Percentiles rank a stretch among this genome's conserved stretches.
These are phyloP conservation scores for Mytilinidion resinicola DNA, from an alignment of 495 filamentous ascomycete genomes.

Conservation along the genomic window DNA sequence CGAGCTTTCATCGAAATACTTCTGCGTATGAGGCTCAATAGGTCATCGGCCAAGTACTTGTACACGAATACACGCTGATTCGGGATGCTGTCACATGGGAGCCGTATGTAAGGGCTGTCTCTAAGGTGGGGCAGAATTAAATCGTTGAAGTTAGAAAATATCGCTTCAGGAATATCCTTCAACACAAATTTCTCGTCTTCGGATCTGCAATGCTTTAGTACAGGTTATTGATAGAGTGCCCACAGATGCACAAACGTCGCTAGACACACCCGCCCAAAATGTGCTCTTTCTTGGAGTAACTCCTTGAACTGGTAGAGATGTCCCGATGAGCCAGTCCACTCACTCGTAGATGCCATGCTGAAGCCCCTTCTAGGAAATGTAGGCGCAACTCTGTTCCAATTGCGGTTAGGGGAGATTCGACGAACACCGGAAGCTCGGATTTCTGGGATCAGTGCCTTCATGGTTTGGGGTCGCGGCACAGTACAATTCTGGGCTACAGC, in stretches of 20 bases:
- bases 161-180: slow-evolving; percentile 32
- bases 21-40: slow-evolving; percentile 10
- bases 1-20: slow-evolving; percentile 5
- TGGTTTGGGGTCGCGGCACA: too few species aligned
- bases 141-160: slow-evolving; percentile 25
- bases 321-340: slow-evolving; percentile 21
- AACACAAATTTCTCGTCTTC: slow-evolving; percentile 30
- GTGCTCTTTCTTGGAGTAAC: slow-evolving; percentile 28
- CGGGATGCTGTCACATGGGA: slow-evolving; percentile 14
- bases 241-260: slow-evolving; percentile 24
- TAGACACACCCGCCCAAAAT: slow-evolving; percentile 30
- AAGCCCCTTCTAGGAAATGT: too few species aligned
- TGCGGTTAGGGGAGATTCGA: too few species aligned
- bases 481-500: too few species aligned
- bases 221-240: neutral
- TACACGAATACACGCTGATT: slow-evolving; percentile 17
- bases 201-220: slow-evolving; percentile 18
- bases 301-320: slow-evolving; percentile 24
- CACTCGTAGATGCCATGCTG: too few species aligned
- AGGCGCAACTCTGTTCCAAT: too few species aligned
- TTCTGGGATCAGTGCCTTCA: too few species aligned
- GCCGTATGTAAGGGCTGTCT: slow-evolving; percentile 17
- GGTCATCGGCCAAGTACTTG: slow-evolving; percentile 13
- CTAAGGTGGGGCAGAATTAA: slow-evolving; percentile 4
- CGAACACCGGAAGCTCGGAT: too few species aligned